Evolutionary conservation across 371 early-diverging fungal genomes (phyloP), one percentile per base, ranked within the genome.

Genomic region (Mucor racemosus): DNA sequence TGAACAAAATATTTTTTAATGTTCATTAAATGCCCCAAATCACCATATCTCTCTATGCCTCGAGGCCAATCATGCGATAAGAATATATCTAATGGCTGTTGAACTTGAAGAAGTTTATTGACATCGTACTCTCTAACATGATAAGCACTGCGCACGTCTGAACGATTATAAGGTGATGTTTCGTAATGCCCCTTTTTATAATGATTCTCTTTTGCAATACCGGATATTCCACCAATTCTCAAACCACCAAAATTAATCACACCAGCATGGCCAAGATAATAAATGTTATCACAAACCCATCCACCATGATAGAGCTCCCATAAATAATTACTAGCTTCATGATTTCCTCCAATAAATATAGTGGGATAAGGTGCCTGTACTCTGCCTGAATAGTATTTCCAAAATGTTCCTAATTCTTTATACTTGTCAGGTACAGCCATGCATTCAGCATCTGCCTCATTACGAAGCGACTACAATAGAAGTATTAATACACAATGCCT

Each of bases 11-110:
- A 91, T 9, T 82, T 82, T 66, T 98, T 98, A 5, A 39, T 67
- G 1, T 75, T 65, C 21, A 96, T 66, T 46, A 99, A 81, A 39
- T 53, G 41, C 0, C 76, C 53, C 0, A 85, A 63, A 76, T 98
- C 80, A 2, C 99, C 99, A 76, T 90, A 89, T 21, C 82, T 74
- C 56, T 93, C 92, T 33, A 98, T 92, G 5, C 90, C 89, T 26
- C 84, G 79, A 0, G 99, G 99, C 99, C 99, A 99, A 75, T 99
- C 99, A 71, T 99, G 99, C 7, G 96, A 95, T 3, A 97, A 62
- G 58, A 98, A 91, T 10, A 98, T 84, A 68, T 98, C 97, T 42
- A 97, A 48, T 0, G 92, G 90, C 14, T 86, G 65, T 21, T 71
- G 66, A 54, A 89, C 75, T 78, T 90, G 92, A 21, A 89, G 64